Conservation (phyloP, 805 yeast genomes). For the Candida golubevii region DNA sequence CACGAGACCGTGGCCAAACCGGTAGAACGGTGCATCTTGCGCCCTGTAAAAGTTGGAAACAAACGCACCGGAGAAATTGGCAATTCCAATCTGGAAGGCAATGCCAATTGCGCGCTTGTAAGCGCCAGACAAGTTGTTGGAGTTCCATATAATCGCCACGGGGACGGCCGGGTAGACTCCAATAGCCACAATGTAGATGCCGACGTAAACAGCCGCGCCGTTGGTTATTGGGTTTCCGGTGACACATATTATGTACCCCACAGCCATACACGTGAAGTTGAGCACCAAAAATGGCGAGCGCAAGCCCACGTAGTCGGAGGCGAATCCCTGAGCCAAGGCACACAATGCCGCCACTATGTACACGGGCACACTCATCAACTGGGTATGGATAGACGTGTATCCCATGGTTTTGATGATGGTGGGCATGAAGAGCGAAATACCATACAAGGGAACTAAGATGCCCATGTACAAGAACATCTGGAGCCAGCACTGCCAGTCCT, state of each 20-base stretch:
- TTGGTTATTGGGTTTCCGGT: slow-evolving; percentile 18
- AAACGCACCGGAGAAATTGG: slow-evolving; percentile 36
- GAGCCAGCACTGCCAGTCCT: slow-evolving; percentile 28
- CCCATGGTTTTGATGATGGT: slow-evolving; percentile 43
- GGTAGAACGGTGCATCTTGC: slow-evolving; percentile 23
- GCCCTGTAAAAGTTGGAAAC: slow-evolving; percentile 30
- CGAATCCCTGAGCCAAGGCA: slow-evolving; percentile 25
- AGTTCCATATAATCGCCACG: slow-evolving; percentile 30
- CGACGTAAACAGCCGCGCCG: slow-evolving; percentile 29
- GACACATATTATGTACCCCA: slow-evolving; percentile 31
- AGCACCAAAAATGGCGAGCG: slow-evolving; percentile 28
- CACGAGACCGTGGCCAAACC: slow-evolving; percentile 30
- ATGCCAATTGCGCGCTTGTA: slow-evolving; percentile 37
- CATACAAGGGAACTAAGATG: slow-evolving; percentile 31
- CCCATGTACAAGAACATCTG: slow-evolving; percentile 26
- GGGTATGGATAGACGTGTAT: slow-evolving; percentile 37
- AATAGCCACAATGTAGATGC: slow-evolving; percentile 26
- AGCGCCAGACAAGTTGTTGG: slow-evolving; percentile 33
- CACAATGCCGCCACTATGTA: slow-evolving; percentile 33
- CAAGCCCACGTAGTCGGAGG: slow-evolving; percentile 22
- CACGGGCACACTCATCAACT: slow-evolving; percentile 43
- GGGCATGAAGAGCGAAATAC: slow-evolving; percentile 41
- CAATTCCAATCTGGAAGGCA: slow-evolving; percentile 37
- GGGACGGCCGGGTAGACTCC: slow-evolving; percentile 31
- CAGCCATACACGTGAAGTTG: slow-evolving; percentile 23